Percentiles rank a stretch among this genome's conserved stretches.
Conservation (phyloP, 108 stramenopile genomes). For the Skeletonema menzelii region DNA sequence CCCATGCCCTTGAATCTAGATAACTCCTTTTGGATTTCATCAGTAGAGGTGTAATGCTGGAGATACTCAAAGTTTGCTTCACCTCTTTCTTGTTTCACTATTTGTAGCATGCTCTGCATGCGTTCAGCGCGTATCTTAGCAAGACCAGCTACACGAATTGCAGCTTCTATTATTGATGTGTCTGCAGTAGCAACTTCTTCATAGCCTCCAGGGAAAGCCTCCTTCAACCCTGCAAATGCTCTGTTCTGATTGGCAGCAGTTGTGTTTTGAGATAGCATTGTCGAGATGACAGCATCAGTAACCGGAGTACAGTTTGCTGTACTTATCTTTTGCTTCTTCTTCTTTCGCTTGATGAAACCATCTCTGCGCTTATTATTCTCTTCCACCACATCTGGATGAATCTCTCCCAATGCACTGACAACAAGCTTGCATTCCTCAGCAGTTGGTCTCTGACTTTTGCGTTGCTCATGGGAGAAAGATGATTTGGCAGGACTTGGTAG, state of each 20-base stretch:
- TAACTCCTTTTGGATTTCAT: constrained; percentile 59
- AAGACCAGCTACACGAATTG: constrained; percentile 68
- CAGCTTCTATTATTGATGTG: constrained; percentile 46
- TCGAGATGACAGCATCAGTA: constrained; percentile 65
- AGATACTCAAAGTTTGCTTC: constrained; percentile 68
- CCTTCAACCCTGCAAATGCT: constrained; percentile 66
- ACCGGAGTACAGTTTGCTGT: constrained; percentile 31
- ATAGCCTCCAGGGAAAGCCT: constrained; percentile 60
- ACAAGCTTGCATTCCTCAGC: constrained; percentile 44
- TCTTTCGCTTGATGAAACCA: constrained; percentile 7
- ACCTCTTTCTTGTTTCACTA: constrained; percentile 53
- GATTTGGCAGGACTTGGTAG: not conserved
- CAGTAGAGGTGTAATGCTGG: constrained; percentile 44
- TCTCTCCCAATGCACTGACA: constrained; percentile 41
- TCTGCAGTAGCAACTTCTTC: constrained; percentile 41
- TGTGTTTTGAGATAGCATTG: constrained; percentile 86
- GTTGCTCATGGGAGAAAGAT: not conserved
- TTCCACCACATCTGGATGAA: constrained; percentile 67
- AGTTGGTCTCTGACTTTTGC: constrained; percentile 23
- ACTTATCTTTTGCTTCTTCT: constrained; percentile 14
- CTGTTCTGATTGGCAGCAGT: constrained; percentile 63
- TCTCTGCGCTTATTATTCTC: constrained; percentile 49
- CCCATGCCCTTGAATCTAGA: constrained; percentile 78
- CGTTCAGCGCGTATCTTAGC: constrained; percentile 66
- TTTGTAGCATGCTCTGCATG: constrained; percentile 56